Percentiles rank a stretch among this genome's conserved stretches.
phyloP scores from a whole-genome alignment of 2,329 filamentous ascomycete genomes.

The Phoma sp. region DNA sequence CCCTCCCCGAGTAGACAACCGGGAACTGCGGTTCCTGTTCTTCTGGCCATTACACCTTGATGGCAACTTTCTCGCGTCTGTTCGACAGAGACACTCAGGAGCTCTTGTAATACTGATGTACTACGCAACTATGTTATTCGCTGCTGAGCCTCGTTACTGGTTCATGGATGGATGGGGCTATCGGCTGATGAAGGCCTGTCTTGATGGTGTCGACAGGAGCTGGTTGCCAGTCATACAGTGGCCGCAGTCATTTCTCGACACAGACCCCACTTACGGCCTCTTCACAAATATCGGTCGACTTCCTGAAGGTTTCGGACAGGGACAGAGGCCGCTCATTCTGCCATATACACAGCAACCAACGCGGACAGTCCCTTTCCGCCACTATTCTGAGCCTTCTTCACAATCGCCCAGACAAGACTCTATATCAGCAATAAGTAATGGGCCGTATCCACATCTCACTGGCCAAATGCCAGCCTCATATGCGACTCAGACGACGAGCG shows the following conservation, averaged over 20 bases:
- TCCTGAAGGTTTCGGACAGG: not conserved
- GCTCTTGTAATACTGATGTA: conserved; percentile 49
- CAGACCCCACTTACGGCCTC: conserved; percentile 11
- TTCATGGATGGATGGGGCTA: conserved; percentile 48
- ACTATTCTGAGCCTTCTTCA: not conserved
- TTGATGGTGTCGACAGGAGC: conserved; percentile 28
- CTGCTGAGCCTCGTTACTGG: conserved; percentile 47
- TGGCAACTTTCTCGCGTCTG: conserved; percentile 37
- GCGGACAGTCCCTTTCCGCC: conserved; percentile 7
- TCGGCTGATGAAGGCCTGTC: conserved; percentile 33
- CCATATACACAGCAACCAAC: conserved; percentile 10
- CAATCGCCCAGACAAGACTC: not conserved
- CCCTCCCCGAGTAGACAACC: conserved; percentile 36
- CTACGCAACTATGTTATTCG: conserved; percentile 46
- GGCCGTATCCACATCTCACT: conserved; percentile 2
- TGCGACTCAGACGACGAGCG: conserved; percentile 1
- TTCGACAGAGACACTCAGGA: conserved; percentile 41
- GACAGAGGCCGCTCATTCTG: not conserved
- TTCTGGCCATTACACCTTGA: conserved; percentile 49
- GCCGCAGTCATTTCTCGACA: conserved; percentile 31
- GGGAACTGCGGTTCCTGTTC: conserved; percentile 45
- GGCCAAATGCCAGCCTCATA: conserved; percentile 7
- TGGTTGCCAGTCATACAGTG: conserved; percentile 37
- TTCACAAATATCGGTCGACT: conserved; percentile 2
- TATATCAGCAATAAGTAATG: not conserved